Conservation (phyloP, 2,329 filamentous ascomycete genomes). For the Botrytis hyacinthi region DNA sequence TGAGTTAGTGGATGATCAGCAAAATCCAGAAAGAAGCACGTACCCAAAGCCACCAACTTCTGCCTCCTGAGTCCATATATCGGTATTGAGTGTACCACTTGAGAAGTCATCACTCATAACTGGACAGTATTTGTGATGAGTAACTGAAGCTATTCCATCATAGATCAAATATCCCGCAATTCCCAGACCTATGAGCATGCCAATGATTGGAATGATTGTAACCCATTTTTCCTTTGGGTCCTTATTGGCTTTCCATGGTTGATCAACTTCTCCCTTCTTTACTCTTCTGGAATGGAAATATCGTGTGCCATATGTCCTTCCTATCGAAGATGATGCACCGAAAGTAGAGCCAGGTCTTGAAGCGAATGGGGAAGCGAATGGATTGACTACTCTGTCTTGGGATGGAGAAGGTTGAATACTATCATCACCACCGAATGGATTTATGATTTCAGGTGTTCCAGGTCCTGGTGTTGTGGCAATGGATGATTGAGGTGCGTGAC, state of each 20-base stretch:
- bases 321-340: constrained; percentile 43
- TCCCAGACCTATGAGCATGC: constrained; percentile 65
- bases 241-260: constrained; percentile 72
- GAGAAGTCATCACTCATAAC: constrained; percentile 51
- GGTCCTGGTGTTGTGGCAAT: constrained; percentile 41
- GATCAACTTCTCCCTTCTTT: constrained; percentile 69
- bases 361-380: constrained; percentile 41
- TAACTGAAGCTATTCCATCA: constrained; percentile 69
- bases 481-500: constrained; percentile 26
- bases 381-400: constrained; percentile 26
- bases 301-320: constrained; percentile 25
- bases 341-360: constrained; percentile 45
- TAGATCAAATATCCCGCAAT: constrained; percentile 71
- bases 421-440: constrained; percentile 35
- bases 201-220: constrained; percentile 73
- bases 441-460: constrained; percentile 41
- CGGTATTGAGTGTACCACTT: constrained; percentile 47
- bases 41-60: constrained; percentile 43
- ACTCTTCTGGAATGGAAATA: constrained; percentile 49
- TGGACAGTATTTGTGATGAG: constrained; percentile 64
- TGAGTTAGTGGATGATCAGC: not conserved
- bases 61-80: constrained; percentile 51
- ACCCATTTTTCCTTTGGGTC: constrained; percentile 85
- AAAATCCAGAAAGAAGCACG: constrained; percentile 56
- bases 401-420: constrained; percentile 31